Base-by-base conservation (phyloP, 2,329 filamentous ascomycete species). In the Epichloe aotearoae region DNA sequence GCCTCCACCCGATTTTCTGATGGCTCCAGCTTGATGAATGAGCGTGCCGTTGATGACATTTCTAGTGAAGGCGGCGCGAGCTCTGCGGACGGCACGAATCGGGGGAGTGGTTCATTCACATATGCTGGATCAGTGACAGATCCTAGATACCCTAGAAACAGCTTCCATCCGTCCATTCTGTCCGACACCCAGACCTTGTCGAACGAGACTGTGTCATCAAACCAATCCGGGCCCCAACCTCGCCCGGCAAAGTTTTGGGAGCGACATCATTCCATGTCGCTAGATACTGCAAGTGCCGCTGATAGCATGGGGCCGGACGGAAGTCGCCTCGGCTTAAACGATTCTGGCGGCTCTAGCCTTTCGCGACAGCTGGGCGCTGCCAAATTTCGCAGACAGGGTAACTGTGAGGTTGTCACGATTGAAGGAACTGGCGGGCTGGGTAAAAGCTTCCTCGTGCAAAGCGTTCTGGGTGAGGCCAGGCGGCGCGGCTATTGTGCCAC, bases 371-470 rank as follows among this genome's bases (percentile, higher is more conserved):
- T 80, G 8, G 73, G 75, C 1, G 71, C 73, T 15, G 72, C 74
- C 53, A 83, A 82, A 58, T 82, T 82, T 52, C 71, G 76, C 34
- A 72, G 77, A 40, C 74, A 75, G 23, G 80, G 80, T 2, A 80
- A 83, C 49, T 83, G 80, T 57, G 81, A 84, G 58, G 73, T 84
- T 26, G 68, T 83, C 19, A 72, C 73, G 15, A 73, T 84, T 49
- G 76, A 82, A 56, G 81, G 81, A 33, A 71, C 75, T 12, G 79
- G 75, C 3, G 81, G 81, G 1, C 65, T 83, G n/a, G 81, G 81
- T 15, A 84, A 84, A 62, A 83, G 75, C 55, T 79, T 76, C 52
- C 70, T 84, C 15, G 76, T 83, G 26, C 79, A 83, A 57, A 80
- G 79, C 8, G 75, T 83, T 5, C 71, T 83, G 41, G 69, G 75